Percentiles rank a stretch among this genome's conserved stretches.
These are phyloP conservation scores for Apostasia shenzhenica DNA, from an alignment of 106 monocot genomes.

Conservation along the genomic window DNA sequence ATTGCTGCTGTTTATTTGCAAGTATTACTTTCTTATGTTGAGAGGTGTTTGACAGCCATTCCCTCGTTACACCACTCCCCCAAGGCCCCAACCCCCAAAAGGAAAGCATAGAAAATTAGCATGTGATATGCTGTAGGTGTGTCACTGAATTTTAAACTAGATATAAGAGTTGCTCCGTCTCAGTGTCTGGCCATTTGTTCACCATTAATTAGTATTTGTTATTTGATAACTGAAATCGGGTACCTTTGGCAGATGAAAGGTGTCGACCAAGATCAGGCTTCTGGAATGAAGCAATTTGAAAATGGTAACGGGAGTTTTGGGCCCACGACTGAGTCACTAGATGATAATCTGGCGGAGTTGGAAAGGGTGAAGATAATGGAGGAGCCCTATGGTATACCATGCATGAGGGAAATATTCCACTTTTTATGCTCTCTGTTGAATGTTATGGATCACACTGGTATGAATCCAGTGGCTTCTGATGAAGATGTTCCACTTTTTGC, in stretches of 20 bases:
- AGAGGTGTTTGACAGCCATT: too few relatives aligned
- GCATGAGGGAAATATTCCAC: slow-evolving; percentile 87
- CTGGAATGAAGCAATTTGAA: slow-evolving; percentile 46
- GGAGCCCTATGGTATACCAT: slow-evolving; percentile 69
- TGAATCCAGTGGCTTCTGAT: slow-evolving; percentile 68
- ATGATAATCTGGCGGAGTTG: slow-evolving; percentile 10
- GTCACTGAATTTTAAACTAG: too few relatives aligned
- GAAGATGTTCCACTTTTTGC: slow-evolving; percentile 96
- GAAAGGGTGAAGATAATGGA: slow-evolving; percentile 26
- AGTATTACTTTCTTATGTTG: too few relatives aligned
- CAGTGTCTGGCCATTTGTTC: too few relatives aligned
- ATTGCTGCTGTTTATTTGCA: too few relatives aligned
- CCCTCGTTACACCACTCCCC: too few relatives aligned
- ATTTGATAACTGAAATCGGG: too few relatives aligned
- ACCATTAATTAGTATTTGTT: too few relatives aligned
- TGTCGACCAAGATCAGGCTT: slow-evolving; percentile 48
- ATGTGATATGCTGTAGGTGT: too few relatives aligned
- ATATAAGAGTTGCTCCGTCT: too few relatives aligned
- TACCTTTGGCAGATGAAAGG: slow-evolving; percentile 35
- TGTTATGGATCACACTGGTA: slow-evolving; percentile 59
- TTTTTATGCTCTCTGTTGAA: slow-evolving; percentile 88
- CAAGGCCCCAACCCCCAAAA: too few relatives aligned
- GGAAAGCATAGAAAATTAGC: too few relatives aligned
- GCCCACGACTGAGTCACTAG: slow-evolving; percentile 13
- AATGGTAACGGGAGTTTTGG: slow-evolving; percentile 53